A percentile compares a stretch with the other conserved stretches of the same genome.
phyloP scores from a whole-genome alignment of 2,329 filamentous ascomycete genomes.

The Colletotrichum scovillei region DNA sequence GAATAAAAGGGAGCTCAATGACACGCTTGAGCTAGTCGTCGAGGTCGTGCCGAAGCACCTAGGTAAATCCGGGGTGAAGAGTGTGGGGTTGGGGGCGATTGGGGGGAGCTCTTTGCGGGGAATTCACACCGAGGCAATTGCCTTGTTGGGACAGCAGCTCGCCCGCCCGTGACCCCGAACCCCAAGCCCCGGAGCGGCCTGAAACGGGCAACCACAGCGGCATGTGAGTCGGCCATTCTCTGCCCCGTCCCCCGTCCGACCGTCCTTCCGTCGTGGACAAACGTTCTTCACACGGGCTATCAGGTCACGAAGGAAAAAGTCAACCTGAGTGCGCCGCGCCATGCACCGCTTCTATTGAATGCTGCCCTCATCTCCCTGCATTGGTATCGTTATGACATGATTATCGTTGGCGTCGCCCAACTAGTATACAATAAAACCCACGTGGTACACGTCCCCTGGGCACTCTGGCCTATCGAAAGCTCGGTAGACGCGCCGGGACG shows the following conservation, averaged over 20 bases:
- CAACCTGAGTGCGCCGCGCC: neutral
- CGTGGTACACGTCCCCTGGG: slow-evolving; percentile 3
- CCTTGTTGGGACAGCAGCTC: slow-evolving; percentile 45
- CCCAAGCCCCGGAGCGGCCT: neutral
- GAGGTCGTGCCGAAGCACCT: slow-evolving; percentile 40
- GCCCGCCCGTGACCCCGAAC: slow-evolving; percentile 9
- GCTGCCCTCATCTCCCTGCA: slow-evolving; percentile 15
- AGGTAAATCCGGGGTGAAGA: slow-evolving; percentile 32
- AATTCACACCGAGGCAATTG: slow-evolving; percentile 47
- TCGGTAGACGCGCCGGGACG: slow-evolving; percentile 69
- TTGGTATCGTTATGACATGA: slow-evolving; percentile 36
- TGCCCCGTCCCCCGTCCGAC: no score
- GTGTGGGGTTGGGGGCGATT: slow-evolving; percentile 25
- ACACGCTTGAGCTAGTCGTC: neutral
- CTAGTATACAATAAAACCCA: slow-evolving; percentile 28
- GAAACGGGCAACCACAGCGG: slow-evolving; percentile 21
- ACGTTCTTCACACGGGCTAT: no score
- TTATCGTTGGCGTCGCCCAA: slow-evolving; percentile 12
- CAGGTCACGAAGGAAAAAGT: neutral
- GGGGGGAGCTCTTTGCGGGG: slow-evolving; percentile 42
- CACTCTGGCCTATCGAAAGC: slow-evolving; percentile 54
- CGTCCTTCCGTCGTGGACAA: no score
- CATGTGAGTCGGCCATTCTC: slow-evolving; percentile 14
- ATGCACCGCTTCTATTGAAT: slow-evolving; percentile 24
- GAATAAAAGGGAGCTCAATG: neutral